Evolutionary conservation across 106 monocot species (phyloP).

Genomic region (Ottelia alismoides): DNA sequence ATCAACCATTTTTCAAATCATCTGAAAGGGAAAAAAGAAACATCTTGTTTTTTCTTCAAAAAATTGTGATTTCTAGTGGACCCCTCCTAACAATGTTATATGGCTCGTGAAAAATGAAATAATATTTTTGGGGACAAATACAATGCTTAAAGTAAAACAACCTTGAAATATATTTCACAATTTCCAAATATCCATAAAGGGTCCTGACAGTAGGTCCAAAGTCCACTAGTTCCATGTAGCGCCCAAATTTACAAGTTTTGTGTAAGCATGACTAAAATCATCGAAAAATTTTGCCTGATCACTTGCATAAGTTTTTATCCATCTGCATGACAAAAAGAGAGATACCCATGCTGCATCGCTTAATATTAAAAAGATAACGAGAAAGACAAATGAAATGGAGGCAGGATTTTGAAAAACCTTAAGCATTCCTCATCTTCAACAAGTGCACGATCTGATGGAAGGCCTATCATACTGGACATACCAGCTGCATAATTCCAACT

Average conservation of each 20-base stretch:
- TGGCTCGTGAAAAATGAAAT: too few species aligned
- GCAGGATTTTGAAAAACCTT: constrained; percentile 43
- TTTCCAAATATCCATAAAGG: too few species aligned
- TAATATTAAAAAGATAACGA: neutral
- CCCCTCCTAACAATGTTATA: too few species aligned
- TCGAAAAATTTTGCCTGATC: constrained; percentile 58
- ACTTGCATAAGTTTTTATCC: constrained; percentile 62
- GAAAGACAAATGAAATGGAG: neutral
- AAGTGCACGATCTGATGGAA: constrained; percentile 79
- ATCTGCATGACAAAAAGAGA: constrained; percentile 30
- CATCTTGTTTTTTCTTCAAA: too few species aligned
- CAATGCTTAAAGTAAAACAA: too few species aligned
- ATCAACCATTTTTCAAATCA: too few species aligned
- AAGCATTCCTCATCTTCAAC: constrained; percentile 80
- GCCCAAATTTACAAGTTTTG: constrained; percentile 68
- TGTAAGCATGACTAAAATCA: constrained; percentile 61
- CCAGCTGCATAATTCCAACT: too few species aligned
- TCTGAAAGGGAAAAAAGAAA: too few species aligned
- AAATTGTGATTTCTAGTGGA: too few species aligned
- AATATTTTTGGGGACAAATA: too few species aligned
- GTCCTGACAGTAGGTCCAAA: too few species aligned
- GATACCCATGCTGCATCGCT: neutral
- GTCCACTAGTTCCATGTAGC: constrained; percentile 69
- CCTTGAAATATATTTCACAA: too few species aligned
- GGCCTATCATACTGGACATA: constrained; percentile 76